Base-by-base conservation (phyloP, 2,329 filamentous ascomycete genomes). In the Fusarium sp. region DNA sequence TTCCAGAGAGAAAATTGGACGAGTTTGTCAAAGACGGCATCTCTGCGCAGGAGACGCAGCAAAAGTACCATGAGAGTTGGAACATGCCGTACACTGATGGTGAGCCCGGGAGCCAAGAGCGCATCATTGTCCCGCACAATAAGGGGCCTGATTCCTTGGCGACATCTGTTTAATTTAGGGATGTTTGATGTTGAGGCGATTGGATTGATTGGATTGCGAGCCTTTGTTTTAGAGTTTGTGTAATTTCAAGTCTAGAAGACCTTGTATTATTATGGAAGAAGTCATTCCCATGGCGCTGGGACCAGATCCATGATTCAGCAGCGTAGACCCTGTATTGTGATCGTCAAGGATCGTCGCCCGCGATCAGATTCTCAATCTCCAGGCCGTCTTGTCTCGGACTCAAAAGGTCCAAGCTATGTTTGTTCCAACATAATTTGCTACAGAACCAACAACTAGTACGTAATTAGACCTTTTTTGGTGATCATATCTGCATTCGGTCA, bases 41-140 rank as follows among this genome's bases (percentile, higher is more conserved):
- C 1, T 69, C 75, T 0, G 69, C 79, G 0, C 60, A 59, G 41
- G 71, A 78, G 25, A 70, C 80, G 15, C 78, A 79, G 62, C 53
- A 59, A 24, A 65, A 74, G 46, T 78, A 78, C 29, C 54, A 73
- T 6, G 69, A 74, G 8, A 75, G 74, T 2, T 81, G 80, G 80
- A 78, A 82, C 27, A 71, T 76, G 9, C 69, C 72, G 12, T 61
- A 75, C 20, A 57, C 69, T 4, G 49, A 73, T 29, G 55, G 62
- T 13, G 56, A 57, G 48, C 27, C 66, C 22, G 56, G 16, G 20
- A 51, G 66, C 9, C 58, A 74, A 4, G 63, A 61, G 32, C 54
- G 56, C 8, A 69, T 62, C 8, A 49, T 61, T 38, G 34, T 38
- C 13, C 48, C 65, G 20, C 55, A 49, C 47, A 57, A 53, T 32